Percentiles rank a stretch among this genome's conserved stretches.
Conservation (phyloP, 78 protist species). For the Pigoraptor vietnamica region DNA sequence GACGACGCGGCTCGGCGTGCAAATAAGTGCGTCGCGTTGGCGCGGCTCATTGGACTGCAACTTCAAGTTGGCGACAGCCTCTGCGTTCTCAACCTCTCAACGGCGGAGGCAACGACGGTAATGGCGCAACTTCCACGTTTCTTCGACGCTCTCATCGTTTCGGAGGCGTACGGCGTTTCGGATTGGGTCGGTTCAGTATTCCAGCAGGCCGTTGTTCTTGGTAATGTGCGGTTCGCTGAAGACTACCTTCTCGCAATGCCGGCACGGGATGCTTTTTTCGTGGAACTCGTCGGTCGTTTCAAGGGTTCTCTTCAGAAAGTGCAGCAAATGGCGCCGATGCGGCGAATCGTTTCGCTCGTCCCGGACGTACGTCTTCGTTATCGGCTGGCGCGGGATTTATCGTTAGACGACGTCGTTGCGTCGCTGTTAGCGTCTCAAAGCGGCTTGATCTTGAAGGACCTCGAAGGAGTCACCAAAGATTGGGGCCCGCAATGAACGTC, state of each 20-base stretch:
- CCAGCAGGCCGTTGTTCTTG: slow-evolving; percentile 28
- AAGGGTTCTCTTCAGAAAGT: background rate
- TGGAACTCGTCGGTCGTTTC: background rate
- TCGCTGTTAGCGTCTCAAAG: background rate
- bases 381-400: background rate
- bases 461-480: background rate
- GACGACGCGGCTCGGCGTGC: slow-evolving; percentile 38
- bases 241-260: background rate
- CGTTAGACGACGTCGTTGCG: background rate
- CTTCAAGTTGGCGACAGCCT: slow-evolving; percentile 19
- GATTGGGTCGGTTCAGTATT: slow-evolving; percentile 44
- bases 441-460: background rate
- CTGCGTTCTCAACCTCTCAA: slow-evolving; percentile 27
- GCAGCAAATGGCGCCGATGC: background rate
- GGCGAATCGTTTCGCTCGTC: background rate
- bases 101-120: slow-evolving; percentile 9
- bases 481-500: background rate
- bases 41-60: slow-evolving; percentile 32
- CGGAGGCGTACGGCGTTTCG: slow-evolving; percentile 46
- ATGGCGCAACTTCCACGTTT: slow-evolving; percentile 14
- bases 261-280: background rate
- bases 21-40: slow-evolving; percentile 40
- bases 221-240: slow-evolving; percentile 20
- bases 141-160: slow-evolving; percentile 36
- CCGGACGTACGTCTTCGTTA: background rate